Evolutionary conservation across 1,139 yeast species (phyloP).

Genomic region (Zygosaccharomyces pseudobailii): DNA sequence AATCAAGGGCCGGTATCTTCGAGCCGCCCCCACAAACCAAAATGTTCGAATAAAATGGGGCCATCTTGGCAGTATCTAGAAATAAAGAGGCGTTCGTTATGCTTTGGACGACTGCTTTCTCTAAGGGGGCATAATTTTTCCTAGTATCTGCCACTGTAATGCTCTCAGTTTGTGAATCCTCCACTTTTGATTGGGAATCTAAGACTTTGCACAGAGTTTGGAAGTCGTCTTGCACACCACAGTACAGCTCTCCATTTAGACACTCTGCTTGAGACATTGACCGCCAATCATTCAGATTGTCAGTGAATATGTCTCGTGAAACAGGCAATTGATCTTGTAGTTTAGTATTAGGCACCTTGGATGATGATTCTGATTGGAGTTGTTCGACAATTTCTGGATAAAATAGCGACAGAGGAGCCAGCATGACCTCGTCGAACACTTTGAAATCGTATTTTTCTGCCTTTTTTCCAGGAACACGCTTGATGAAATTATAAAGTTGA

Average conservation of each 20-base stretch:
- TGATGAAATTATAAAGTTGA: conserved; percentile 71
- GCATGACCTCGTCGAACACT: conserved; percentile 89
- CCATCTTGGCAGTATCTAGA: conserved; percentile 46
- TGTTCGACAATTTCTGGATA: conserved; percentile 78
- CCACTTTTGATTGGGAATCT: conserved; percentile 23
- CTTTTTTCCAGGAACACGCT: conserved; percentile 53
- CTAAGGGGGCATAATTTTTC: conserved; percentile 46
- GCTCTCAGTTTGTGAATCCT: conserved; percentile 21
- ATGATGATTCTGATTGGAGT: conserved; percentile 73
- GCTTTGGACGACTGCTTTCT: conserved; percentile 84
- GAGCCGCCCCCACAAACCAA: conserved; percentile 91
- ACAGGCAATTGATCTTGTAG: conserved; percentile 32
- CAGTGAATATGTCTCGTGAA: conserved; percentile 63
- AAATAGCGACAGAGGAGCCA: conserved; percentile 84
- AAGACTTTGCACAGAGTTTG: conserved; percentile 31
- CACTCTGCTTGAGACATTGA: conserved; percentile 52
- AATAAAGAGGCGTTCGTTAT: conserved; percentile 64
- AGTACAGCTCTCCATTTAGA: conserved; percentile 24
- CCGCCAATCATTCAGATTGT: conserved; percentile 54
- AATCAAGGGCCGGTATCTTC: conserved; percentile 71
- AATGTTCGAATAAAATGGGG: conserved; percentile 70
- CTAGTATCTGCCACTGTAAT: conserved; percentile 17
- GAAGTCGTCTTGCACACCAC: conserved; percentile 30
- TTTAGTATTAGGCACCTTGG: conserved; percentile 8
- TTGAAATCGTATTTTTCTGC: conserved; percentile 79